Evolutionary conservation across 2,329 filamentous ascomycete species (phyloP), one percentile per base, ranked within the genome.

Genomic region (Aspergillus calidoustus): DNA sequence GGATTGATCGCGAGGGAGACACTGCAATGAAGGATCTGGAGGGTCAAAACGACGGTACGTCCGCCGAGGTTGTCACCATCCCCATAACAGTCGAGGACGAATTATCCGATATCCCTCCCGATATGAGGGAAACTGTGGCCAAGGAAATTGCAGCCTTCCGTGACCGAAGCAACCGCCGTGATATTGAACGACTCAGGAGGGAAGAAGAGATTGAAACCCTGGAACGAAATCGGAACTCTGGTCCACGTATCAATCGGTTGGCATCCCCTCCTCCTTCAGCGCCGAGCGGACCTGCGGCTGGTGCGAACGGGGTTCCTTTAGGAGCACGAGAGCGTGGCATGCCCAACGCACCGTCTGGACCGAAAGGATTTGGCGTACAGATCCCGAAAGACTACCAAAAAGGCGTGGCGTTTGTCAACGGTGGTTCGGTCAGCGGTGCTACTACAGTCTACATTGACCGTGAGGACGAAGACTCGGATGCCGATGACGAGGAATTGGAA

Each of bases 71-170:
- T 44, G 89, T 96, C 66, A 97, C 93, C 61, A 96, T 98, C 62
- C 90, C 93, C 4, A 84, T 97, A 34, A 88, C 89, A 1, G 87
- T 91, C 56, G 95, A 99, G 65, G 96, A 99, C 72, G 95, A 99
- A 72, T 83, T 99, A 49, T 90, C 93, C 22, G 95, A 99, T 71
- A 97, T 99, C 52, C 95, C 95, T 0, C 90, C 92, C 0, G 95
- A 98, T 74, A 96, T 97, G 92, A 89, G 95, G 25, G 95, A 96
- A 74, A 93, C 92, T 0, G 95, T 99, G 17, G 92, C 95, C 0
- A 90, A 90, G 60, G 96, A 99, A 75, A 99, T 99, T 71, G 89
- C 92, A 0, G 91, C 93, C 0, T 99, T 99, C 81, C 86, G 95
- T 66, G 95, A 99, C 68, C 86, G 94, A 22, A 97, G 94, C 69